Evolutionary conservation across 2,329 filamentous ascomycete genomes (phyloP).

Genomic region (Juglanconis oblonga): DNA sequence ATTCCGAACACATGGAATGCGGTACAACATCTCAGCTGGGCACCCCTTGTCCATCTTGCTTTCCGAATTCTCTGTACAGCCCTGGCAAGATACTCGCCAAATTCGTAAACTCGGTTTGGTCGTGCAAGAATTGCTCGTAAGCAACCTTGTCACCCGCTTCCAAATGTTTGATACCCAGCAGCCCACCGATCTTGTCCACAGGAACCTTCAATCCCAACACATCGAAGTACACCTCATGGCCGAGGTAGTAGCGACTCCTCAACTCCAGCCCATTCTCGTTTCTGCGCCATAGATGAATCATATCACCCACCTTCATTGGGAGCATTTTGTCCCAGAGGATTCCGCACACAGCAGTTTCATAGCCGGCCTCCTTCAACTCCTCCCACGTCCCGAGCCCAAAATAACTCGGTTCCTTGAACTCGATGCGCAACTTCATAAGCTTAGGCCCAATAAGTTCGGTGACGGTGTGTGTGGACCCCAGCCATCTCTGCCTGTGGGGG

Average conservation of each 20-base stretch:
- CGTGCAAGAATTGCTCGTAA: slow-evolving; percentile 19
- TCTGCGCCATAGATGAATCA: slow-evolving; percentile 18
- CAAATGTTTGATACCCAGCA: slow-evolving; percentile 12
- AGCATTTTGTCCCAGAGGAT: slow-evolving; percentile 15
- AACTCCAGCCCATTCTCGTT: slow-evolving; percentile 11
- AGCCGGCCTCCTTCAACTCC: slow-evolving; percentile 7
- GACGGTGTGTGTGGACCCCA: slow-evolving; percentile 17
- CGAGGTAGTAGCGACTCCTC: slow-evolving; percentile 19
- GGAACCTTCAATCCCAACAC: slow-evolving; percentile 6
- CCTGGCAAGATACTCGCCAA: slow-evolving; percentile 16
- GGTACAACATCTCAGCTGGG: background rate
- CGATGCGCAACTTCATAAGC: slow-evolving; percentile 12
- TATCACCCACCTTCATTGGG: slow-evolving; percentile 18
- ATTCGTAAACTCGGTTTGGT: slow-evolving; percentile 20
- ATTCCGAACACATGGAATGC: background rate
- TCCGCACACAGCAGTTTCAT: slow-evolving; percentile 14
- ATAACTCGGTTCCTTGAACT: slow-evolving; percentile 15
- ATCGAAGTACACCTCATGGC: slow-evolving; percentile 12
- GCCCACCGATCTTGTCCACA: slow-evolving; percentile 6
- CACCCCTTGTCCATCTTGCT: background rate
- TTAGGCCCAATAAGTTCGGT: slow-evolving; percentile 14
- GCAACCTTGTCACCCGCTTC: slow-evolving; percentile 13
- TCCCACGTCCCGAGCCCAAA: slow-evolving; percentile 14
- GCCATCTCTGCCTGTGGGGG: slow-evolving; percentile 15
- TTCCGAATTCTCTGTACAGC: slow-evolving; percentile 6